phyloP scores from a whole-genome alignment of 768 basidiomycete genomes.

The Calocera viscosa region DNA sequence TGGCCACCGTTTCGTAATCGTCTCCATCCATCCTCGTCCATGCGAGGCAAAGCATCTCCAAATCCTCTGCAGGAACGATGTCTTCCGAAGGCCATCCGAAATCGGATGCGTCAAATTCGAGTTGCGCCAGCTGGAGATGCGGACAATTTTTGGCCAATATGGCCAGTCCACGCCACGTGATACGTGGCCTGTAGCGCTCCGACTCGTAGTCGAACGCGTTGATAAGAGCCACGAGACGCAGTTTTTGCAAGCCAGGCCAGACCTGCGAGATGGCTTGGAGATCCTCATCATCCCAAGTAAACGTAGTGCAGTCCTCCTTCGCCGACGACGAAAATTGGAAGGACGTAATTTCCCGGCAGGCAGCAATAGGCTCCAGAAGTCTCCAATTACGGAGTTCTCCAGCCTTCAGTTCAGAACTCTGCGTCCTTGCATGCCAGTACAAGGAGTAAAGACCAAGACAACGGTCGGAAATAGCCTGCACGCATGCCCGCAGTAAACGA shows the following conservation, averaged over 20 bases:
- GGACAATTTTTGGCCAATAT: not conserved
- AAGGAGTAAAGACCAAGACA: not conserved
- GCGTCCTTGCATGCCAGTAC: not conserved
- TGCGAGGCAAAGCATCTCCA: conserved; percentile 1
- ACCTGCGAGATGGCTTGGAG: not conserved
- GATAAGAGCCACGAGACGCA: not conserved
- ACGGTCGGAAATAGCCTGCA: not conserved
- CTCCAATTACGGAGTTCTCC: not conserved
- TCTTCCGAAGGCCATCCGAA: not conserved
- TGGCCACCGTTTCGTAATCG: not conserved
- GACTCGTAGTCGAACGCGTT: not conserved
- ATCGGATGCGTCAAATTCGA: not conserved
- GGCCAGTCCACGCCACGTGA: not conserved
- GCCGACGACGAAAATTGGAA: not conserved
- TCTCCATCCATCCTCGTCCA: not conserved
- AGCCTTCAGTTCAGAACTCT: not conserved
- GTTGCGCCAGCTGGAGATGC: not conserved
- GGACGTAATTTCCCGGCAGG: not conserved
- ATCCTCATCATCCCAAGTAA: not conserved
- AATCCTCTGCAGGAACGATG: not conserved
- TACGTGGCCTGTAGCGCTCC: not conserved
- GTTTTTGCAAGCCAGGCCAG: not conserved
- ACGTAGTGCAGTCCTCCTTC: not conserved
- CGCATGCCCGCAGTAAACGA: not conserved
- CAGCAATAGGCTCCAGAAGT: not conserved